Base-by-base conservation (phyloP, 2,329 filamentous ascomycete genomes). In the Colletotrichum horii region DNA sequence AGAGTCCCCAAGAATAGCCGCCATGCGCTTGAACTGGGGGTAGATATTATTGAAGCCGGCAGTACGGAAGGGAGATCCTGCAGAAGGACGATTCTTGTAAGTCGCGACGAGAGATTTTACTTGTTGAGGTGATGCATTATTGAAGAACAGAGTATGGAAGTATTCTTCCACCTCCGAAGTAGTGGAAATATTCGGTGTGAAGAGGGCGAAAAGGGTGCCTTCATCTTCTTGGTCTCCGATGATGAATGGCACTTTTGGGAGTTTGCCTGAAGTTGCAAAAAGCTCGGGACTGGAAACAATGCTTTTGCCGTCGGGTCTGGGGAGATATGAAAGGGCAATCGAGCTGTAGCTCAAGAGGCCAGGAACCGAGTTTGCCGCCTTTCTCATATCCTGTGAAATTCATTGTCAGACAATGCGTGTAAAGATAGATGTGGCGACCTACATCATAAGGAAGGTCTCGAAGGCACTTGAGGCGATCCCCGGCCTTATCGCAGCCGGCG, bases 141-240 rank as follows among this genome's bases (percentile, higher is more conserved):
- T 71, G 79, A 80, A 7, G 94, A 1, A 87, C 88, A 30, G 81
- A 83, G 8, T 93, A 85, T 1, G 93, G 82, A 3, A 82, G 79
- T 94, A 94, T 4, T 85, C 82, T 11, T 74, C 74, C 0, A 94
- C 74, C 3, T 91, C 82, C 0, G 82, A 83, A 1, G 85, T 89
- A 2, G 88, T 92, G 14, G 88, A 91, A 56, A 94, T 84, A 79
- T 93, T 93, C 22, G 82, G 79, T 56, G 91, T 90, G 78, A 89
- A 88, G n/a, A 93, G 85, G 4, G 90, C 86, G 80, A 94, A 93
- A 5, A 94, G 81, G 0, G 92, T 93, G 6, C 91, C 91, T 80
- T 94, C 92, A 79, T 94, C 92, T 84, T 93, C 91, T 81, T 92
- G 89, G 78, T 92, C 87, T 43, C 92, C 92, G 22, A 91, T 84